Evolutionary conservation across 495 filamentous ascomycete species (phyloP), one percentile per base, ranked within the genome.

Genomic region (Clavariopsis aquatica): DNA sequence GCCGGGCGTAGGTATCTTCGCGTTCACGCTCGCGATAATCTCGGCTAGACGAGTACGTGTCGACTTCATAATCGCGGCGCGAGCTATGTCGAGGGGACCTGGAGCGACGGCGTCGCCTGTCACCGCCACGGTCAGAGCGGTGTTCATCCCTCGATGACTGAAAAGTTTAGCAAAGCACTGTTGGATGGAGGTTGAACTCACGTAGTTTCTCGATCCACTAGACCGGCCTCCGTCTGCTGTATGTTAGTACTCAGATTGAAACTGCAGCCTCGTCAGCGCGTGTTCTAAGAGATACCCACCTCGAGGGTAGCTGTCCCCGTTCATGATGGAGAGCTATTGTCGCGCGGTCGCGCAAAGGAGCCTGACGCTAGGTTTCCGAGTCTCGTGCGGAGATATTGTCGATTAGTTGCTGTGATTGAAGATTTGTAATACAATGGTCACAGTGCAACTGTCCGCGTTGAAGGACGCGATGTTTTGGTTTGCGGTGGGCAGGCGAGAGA

Each of bases 1-100:
- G 83, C 26, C 83, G 84, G 19, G 85, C 84, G 72, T 96, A 96
- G 68, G 91, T 83, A 58, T 96, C 92, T 72, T 96, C 92, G 47
- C 92, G 87, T 80, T 96, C 92, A 36, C 92, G 83, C 71, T 93
- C 92, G 75, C 92, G 84, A 76, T 94, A 93, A 78, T 88, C 91
- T 53, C 92, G 87, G 74, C 91, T 95, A 8, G 89, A 89, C 9
- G 91, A 93, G 78, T 97, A 97, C 10, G 89, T 85, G 72, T 97
- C 92, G 73, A 85, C 82, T 69, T 96, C 92, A 66, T 83, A 82
- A 49, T 90, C 87, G 52, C 84, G 81, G 64, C 84, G 81, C 56
- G 81, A 58, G 66, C 82, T 80, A 13, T 36, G 86, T 60, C 79
- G 76, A 52, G 88, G 90, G 10, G 90, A 93, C 59, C 90, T 82